These are phyloP conservation scores for Picea engelmannii DNA, from an alignment of 83 land plant genomes.

Conservation along the genomic window DNA sequence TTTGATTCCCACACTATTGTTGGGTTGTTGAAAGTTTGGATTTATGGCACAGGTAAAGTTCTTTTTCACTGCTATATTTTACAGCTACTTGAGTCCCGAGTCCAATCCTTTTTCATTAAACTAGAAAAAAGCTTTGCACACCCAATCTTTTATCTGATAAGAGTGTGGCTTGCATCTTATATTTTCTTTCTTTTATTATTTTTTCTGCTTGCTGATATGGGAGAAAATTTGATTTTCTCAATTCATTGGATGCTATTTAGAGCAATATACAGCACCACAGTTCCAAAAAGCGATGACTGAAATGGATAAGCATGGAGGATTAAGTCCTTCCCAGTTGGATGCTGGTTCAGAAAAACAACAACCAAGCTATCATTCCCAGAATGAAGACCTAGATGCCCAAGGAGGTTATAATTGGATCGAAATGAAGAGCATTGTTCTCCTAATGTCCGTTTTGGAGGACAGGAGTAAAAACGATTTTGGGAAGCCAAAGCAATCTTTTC, in stretches of 20 bases:
- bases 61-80: too few species aligned
- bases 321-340: background rate
- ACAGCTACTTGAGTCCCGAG: too few species aligned
- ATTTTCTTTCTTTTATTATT: background rate
- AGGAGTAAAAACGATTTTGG: too few species aligned
- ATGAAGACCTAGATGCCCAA: too few species aligned
- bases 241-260: background rate
- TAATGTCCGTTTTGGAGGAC: too few species aligned
- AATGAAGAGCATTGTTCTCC: too few species aligned
- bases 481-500: too few species aligned
- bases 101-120: background rate
- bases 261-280: background rate
- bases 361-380: background rate
- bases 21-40: too few species aligned
- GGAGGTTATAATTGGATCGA: too few species aligned
- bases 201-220: too few species aligned
- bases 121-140: background rate
- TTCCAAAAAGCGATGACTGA: background rate
- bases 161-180: constrained; percentile 10
- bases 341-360: background rate
- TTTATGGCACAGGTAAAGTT: too few species aligned
- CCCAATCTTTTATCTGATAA: background rate
- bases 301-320: background rate
- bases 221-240: background rate
- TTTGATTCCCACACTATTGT: too few species aligned